Base-by-base conservation (phyloP, 2,329 filamentous ascomycete genomes). In the Beauveria sp. region DNA sequence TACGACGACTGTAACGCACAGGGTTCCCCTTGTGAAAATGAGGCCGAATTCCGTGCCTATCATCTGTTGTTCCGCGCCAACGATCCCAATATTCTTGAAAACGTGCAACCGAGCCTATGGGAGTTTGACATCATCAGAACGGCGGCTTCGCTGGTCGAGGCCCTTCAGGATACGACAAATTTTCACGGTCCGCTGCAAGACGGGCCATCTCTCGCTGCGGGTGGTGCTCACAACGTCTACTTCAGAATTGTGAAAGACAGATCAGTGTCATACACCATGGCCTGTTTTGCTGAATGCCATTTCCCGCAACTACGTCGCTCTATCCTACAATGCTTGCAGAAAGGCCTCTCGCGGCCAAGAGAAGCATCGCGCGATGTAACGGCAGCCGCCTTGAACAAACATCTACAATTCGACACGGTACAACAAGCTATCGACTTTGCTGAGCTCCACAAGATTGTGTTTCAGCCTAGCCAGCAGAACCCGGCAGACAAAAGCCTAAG, bases 241-340 rank as follows among this genome's bases (percentile, higher is more conserved):
- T 87, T 88, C 67, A 76, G 79, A 26, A 84, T 88, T 53, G 75
- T 88, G 30, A 77, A 83, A 64, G 77, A 80, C 46, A 74, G 76
- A 0, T 72, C 76, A 18, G 80, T 87, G 2, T 88, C 86, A 0
- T 89, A 88, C 67, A 87, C 84, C 1, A 87, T 88, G 84, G 86
- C 85, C 16, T 88, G 86, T 66, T 82, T 89, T 63, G 85, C 85
- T 7, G 85, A 88, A 67, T 82, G 85, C n/a, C 84, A 87, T 67
- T 87, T 89, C 62, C 81, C 83, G 46, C 76, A 79, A 41, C 74
- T 88, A 37, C 83, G 86, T 46, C 82, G 83, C 59, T 78, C 80
- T 14, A 81, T 86, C 18, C 69, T 88, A 20, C 78, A 79, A 59
- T 79, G 80, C 18, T 73, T 88, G 24, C 79, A 81, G 55, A 77